Evolutionary conservation across 345 rosid species (phyloP), one percentile per base, ranked within the genome.

Genomic region (Salix brachista): DNA sequence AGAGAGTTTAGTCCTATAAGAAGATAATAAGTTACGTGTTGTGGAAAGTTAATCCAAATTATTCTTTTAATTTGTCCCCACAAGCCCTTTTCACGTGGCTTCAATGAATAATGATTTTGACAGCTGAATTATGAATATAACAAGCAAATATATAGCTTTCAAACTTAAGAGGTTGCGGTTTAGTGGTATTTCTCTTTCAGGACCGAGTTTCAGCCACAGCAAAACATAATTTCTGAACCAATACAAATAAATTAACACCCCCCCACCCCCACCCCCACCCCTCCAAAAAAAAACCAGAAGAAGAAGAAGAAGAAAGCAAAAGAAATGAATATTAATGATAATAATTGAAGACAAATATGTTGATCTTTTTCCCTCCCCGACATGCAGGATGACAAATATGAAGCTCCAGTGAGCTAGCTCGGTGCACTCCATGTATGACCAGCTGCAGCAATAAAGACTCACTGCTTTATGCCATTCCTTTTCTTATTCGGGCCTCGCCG

Each of bases 301-400:
- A 5, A 34, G 34, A 32, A 32, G 36, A 34, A 34, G 36, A 41
- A 9, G 5, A 2, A 41, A 41, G 44, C 13, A 41, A 50, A 17
- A 16, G 7, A 48, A 50, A 50, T 1, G 17, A 50, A 17, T 16
- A 48, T 4, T 12, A 46, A 16, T 2, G 17, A 48, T 17, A 65
- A 26, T 8, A 9, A 16, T 8, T 36, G 21, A 54, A 6, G 44
- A 19, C 36, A 73, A 72, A 56, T 9, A 25, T 56, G 62, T 46
- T 74, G 41, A n/a, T 68, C 9, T 52, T 34, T 64, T 66, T 67
- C 41, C 41, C 39, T 13, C 10, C 52, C 39, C 28, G 16, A 72
- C 25, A 23, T 66, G 73, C 88, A 88, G 95, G 89, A 79, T 85
- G 91, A 87, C 83, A 75, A 87, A 86, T 84, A 58, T 84, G 83